Evolutionary conservation across 78 protist species (phyloP).

Genomic region (Mastigamoeba balamuthi): DNA sequence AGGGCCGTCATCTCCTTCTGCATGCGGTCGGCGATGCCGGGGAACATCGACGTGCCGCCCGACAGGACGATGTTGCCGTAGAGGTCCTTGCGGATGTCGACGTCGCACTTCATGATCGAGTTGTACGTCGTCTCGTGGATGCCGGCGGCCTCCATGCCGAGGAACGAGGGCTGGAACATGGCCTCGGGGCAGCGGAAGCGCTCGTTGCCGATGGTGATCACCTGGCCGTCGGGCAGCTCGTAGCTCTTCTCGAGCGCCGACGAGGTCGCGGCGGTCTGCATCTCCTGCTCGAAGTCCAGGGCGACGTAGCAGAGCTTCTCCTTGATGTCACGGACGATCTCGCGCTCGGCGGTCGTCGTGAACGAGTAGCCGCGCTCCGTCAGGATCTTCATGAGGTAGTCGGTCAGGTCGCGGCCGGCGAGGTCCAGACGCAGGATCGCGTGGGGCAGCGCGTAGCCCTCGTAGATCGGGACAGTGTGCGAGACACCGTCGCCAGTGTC

Average conservation of each 20-base stretch:
- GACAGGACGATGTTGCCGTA: conserved; percentile 83
- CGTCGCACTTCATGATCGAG: conserved; percentile 83
- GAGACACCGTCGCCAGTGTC: conserved; percentile 95
- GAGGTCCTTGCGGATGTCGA: conserved; percentile 82
- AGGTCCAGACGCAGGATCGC: conserved; percentile 53
- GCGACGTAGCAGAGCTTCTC: too few species aligned
- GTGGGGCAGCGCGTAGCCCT: conserved; percentile 78
- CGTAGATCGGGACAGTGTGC: conserved; percentile 85
- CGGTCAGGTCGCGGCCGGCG: conserved; percentile 83
- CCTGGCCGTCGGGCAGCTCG: conserved; percentile 79
- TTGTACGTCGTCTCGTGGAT: conserved; percentile 67
- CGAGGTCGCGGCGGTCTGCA: conserved; percentile 66
- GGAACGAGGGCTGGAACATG: conserved; percentile 76
- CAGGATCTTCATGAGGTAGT: conserved; percentile 67
- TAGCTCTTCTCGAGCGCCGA: conserved; percentile 56
- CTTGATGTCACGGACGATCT: too few species aligned
- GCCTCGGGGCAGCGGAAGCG: conserved; percentile 87
- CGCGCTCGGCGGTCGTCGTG: too few species aligned
- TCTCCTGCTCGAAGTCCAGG: conserved; percentile 74
- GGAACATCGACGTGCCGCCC: conserved; percentile 89
- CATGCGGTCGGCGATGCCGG: conserved; percentile 83
- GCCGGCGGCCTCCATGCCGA: conserved; percentile 80
- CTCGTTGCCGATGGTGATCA: conserved; percentile 79
- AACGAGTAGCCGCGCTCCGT: conserved; percentile 84
- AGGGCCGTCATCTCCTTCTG: conserved; percentile 44